Evolutionary conservation across 2,329 filamentous ascomycete genomes (phyloP).

Genomic region (Alternaria longipes): DNA sequence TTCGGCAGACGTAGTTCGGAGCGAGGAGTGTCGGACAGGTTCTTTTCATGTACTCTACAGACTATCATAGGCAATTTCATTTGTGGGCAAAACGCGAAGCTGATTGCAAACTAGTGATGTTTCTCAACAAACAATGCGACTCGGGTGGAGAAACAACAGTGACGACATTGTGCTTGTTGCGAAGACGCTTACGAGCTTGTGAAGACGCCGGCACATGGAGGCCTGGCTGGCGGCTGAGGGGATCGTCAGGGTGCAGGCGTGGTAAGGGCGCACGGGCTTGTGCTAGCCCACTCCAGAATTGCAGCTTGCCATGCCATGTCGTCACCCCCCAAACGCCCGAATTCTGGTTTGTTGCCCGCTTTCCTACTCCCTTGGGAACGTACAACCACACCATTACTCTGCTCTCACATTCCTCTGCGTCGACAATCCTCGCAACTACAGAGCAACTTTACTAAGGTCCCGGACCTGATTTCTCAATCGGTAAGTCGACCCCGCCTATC

Average conservation of each 20-base stretch:
- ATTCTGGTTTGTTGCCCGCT: constrained; percentile 45
- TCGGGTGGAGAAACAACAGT: constrained; percentile 3
- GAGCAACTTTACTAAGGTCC: constrained; percentile 5
- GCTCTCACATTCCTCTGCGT: constrained; percentile 8
- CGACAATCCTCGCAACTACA: neutral
- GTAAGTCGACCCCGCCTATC: constrained; percentile 40
- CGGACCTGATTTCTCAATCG: constrained; percentile 28
- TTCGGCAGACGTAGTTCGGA: constrained; percentile 46
- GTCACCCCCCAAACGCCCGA: constrained; percentile 46
- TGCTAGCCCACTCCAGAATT: constrained; percentile 31
- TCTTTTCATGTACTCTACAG: constrained; percentile 55
- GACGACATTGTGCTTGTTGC: constrained; percentile 17
- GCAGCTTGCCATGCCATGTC: constrained; percentile 38
- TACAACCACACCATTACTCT: constrained; percentile 7
- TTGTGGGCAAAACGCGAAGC: constrained; percentile 34
- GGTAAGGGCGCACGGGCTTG: constrained; percentile 26
- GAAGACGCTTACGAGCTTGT: constrained; percentile 11
- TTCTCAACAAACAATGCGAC: neutral
- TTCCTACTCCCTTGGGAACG: constrained; percentile 10
- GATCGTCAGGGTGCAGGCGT: constrained; percentile 41
- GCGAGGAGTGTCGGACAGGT: constrained; percentile 44
- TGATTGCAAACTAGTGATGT: constrained; percentile 4
- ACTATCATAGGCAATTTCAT: constrained; percentile 54
- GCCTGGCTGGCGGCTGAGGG: constrained; percentile 31
- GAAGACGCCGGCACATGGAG: constrained; percentile 20